Percentiles rank a stretch among this genome's conserved stretches.
These are phyloP conservation scores for Crithidia expoeki DNA, from an alignment of 208 protist genomes.

Conservation along the genomic window DNA sequence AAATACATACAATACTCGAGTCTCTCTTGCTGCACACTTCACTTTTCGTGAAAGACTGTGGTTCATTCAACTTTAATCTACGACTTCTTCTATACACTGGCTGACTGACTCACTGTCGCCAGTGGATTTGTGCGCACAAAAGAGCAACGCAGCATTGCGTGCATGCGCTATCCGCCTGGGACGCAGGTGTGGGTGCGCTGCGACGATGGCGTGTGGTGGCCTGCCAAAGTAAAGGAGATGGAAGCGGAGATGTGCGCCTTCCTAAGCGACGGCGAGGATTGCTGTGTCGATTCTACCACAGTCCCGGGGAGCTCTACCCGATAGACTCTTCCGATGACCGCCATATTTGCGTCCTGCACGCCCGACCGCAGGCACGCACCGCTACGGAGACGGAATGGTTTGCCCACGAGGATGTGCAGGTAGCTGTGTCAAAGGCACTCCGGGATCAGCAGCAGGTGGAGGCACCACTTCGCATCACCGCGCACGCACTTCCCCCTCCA, in stretches of 20 bases:
- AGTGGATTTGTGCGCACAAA: too few species aligned
- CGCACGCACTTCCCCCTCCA: not conserved
- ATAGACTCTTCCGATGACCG: slow-evolving; percentile 30
- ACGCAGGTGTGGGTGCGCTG: slow-evolving; percentile 81
- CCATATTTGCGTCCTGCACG: slow-evolving; percentile 55
- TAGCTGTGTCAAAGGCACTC: slow-evolving; percentile 33
- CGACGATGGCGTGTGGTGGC: slow-evolving; percentile 87
- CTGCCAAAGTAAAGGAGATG: slow-evolving; percentile 44
- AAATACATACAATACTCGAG: too few species aligned
- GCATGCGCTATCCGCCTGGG: slow-evolving; percentile 45
- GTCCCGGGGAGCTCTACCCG: slow-evolving; percentile 65
- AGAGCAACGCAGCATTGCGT: not conserved
- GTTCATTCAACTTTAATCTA: too few species aligned
- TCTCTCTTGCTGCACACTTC: too few species aligned
- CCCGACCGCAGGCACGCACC: slow-evolving; percentile 27
- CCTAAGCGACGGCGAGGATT: slow-evolving; percentile 46
- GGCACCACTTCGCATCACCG: not conserved
- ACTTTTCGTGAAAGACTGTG: too few species aligned
- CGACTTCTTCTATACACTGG: too few species aligned
- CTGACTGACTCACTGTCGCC: too few species aligned
- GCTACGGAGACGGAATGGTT: slow-evolving; percentile 56
- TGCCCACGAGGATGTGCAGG: slow-evolving; percentile 16
- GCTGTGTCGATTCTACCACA: slow-evolving; percentile 84
- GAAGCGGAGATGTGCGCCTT: slow-evolving; percentile 35
- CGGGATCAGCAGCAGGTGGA: slow-evolving; percentile 5